Evolutionary conservation across 2,329 filamentous ascomycete genomes (phyloP).

Genomic region (Alternaria sp.): DNA sequence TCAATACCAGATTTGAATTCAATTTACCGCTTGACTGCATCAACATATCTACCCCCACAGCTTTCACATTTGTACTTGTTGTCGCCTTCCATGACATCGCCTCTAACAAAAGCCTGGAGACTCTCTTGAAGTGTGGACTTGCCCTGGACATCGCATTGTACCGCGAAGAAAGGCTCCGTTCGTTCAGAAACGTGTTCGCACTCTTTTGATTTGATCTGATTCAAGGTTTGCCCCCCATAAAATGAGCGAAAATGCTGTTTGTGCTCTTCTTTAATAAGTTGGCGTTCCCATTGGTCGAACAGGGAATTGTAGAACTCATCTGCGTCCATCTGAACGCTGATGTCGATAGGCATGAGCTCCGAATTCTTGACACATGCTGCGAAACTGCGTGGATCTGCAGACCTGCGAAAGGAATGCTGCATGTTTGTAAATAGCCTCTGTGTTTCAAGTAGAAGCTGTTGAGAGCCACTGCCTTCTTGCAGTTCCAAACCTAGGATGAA

Average conservation of each 20-base stretch:
- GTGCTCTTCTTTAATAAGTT: slow-evolving; percentile 72
- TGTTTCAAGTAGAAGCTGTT: slow-evolving; percentile 77
- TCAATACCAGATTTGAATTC: background rate
- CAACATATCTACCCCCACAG: slow-evolving; percentile 82
- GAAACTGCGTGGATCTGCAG: slow-evolving; percentile 75
- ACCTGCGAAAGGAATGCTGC: slow-evolving; percentile 81
- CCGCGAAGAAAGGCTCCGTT: slow-evolving; percentile 89
- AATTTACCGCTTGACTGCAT: slow-evolving; percentile 83
- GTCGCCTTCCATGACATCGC: slow-evolving; percentile 95
- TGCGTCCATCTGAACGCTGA: slow-evolving; percentile 94
- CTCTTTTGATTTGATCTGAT: slow-evolving; percentile 95
- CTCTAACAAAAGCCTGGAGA: slow-evolving; percentile 92
- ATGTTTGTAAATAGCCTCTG: slow-evolving; percentile 84
- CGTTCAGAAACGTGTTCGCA: slow-evolving; percentile 93
- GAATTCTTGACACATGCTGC: slow-evolving; percentile 82
- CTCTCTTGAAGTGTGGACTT: slow-evolving; percentile 86
- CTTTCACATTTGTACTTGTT: slow-evolving; percentile 98
- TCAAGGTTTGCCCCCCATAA: slow-evolving; percentile 90
- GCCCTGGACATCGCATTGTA: slow-evolving; percentile 96
- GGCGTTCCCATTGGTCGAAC: slow-evolving; percentile 89
- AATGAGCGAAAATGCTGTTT: slow-evolving; percentile 81
- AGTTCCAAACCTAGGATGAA: slow-evolving; percentile 75
- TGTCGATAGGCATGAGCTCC: slow-evolving; percentile 83
- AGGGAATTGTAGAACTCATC: slow-evolving; percentile 97
- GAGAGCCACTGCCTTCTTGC: slow-evolving; percentile 63